These are phyloP conservation scores for Saccharomycopsis lassenensis DNA, from an alignment of 805 yeast genomes.

Conservation along the genomic window DNA sequence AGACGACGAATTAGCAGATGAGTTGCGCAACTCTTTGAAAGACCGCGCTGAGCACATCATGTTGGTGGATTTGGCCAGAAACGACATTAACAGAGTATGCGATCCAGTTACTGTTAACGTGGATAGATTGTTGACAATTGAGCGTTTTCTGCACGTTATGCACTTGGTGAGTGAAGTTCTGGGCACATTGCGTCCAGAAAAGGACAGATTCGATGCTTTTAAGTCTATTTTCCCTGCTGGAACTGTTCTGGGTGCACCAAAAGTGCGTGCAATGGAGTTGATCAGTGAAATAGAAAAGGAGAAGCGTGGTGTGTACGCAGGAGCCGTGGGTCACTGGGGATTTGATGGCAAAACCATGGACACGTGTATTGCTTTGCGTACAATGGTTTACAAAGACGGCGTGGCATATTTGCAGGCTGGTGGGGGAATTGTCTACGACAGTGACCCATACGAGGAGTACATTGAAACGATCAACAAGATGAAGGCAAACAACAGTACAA, in stretches of 20 bases:
- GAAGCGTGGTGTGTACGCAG: conserved; percentile 94
- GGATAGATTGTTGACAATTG: conserved; percentile 80
- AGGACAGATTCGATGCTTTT: conserved; percentile 92
- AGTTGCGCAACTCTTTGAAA: conserved; percentile 64
- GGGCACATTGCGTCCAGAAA: conserved; percentile 74
- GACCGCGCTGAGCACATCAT: conserved; percentile 98
- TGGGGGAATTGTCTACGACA: conserved; percentile 94
- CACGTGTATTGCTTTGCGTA: conserved; percentile 93
- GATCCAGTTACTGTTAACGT: conserved; percentile 75
- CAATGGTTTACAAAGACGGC: conserved; percentile 91
- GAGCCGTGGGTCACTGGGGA: conserved; percentile 98
- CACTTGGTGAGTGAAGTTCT: conserved; percentile 92
- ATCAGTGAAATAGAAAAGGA: conserved; percentile 84
- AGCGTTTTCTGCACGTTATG: conserved; percentile 93
- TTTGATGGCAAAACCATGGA: conserved; percentile 93
- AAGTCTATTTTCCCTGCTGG: conserved; percentile 99
- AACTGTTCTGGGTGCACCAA: conserved; percentile 97
- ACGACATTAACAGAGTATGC: conserved; percentile 93
- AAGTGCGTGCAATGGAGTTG: conserved; percentile 91
- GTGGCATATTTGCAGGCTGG: conserved; percentile 95
- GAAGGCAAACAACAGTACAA: conserved; percentile 84
- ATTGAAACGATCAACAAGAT: conserved; percentile 95
- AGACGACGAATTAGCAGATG: conserved; percentile 73
- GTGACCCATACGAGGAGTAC: conserved; percentile 92
- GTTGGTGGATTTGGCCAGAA: conserved; percentile 96